These are phyloP conservation scores for Haberlea rhodopensis DNA, from an alignment of 257 asterid species.

Conservation along the genomic window DNA sequence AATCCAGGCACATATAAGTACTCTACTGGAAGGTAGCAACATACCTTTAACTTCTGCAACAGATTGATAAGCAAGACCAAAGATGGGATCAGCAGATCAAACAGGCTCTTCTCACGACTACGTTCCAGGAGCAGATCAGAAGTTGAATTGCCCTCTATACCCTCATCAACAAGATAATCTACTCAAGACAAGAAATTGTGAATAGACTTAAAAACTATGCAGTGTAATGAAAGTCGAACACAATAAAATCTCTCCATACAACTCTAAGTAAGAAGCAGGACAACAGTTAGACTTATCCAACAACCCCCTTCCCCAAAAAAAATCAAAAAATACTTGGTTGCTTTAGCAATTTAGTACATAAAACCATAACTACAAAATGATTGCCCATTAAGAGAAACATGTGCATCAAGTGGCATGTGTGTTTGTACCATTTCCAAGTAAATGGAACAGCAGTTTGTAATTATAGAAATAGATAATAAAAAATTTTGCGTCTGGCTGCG, in stretches of 20 bases:
- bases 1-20: neutral
- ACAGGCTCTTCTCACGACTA: slow-evolving; percentile 80
- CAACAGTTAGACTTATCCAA: neutral
- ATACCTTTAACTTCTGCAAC: slow-evolving; percentile 79
- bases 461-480: too few species aligned
- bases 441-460: too few species aligned
- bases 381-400: neutral
- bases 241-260: slow-evolving; percentile 8
- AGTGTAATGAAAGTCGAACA: slow-evolving; percentile 19
- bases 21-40: slow-evolving; percentile 6
- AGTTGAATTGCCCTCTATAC: slow-evolving; percentile 84
- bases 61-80: slow-evolving; percentile 73
- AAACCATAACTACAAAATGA: neutral
- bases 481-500: too few species aligned
- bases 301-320: slow-evolving; percentile 5
- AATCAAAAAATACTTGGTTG: too few species aligned
- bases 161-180: slow-evolving; percentile 98
- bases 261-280: slow-evolving; percentile 6
- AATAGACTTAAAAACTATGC: slow-evolving; percentile 12
- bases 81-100: slow-evolving; percentile 84
- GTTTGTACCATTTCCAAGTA: neutral
- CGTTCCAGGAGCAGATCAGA: slow-evolving; percentile 91
- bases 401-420: neutral
- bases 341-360: neutral
- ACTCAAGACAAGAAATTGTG: slow-evolving; percentile 35